phyloP scores from a whole-genome alignment of 805 yeast genomes.

The Blastobotrys robertii region DNA sequence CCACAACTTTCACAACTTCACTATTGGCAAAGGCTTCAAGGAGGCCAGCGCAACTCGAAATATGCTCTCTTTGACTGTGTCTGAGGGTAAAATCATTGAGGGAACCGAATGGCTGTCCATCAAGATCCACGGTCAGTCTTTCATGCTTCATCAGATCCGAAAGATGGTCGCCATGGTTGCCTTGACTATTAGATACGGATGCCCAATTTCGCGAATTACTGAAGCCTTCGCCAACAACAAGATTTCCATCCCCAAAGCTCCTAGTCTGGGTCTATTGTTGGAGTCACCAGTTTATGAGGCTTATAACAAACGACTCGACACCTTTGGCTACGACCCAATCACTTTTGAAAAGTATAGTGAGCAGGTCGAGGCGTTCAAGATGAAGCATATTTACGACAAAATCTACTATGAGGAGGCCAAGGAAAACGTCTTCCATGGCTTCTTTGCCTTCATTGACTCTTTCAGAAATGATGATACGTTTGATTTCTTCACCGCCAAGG shows the following conservation, averaged over 20 bases:
- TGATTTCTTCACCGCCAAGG: conserved; percentile 37
- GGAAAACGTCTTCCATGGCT: conserved; percentile 83
- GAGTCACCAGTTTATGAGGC: conserved; percentile 90
- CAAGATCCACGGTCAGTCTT: conserved; percentile 95
- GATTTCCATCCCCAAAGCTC: conserved; percentile 93
- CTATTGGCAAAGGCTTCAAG: conserved; percentile 68
- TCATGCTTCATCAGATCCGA: conserved; percentile 96
- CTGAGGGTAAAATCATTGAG: conserved; percentile 85
- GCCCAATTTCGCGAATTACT: conserved; percentile 63
- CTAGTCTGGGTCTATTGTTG: conserved; percentile 82
- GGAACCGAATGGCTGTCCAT: conserved; percentile 95
- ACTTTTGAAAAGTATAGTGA: conserved; percentile 54
- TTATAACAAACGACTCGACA: conserved; percentile 59
- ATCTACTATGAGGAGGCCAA: conserved; percentile 82
- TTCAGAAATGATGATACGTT: conserved; percentile 58
- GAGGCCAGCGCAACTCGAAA: conserved; percentile 80
- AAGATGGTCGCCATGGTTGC: conserved; percentile 97
- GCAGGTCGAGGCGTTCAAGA: conserved; percentile 79
- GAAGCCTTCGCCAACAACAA: conserved; percentile 69
- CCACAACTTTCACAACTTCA: conserved; percentile 87
- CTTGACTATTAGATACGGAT: conserved; percentile 73
- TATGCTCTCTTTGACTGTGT: conserved; percentile 69
- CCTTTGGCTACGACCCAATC: conserved; percentile 68
- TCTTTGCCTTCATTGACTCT: conserved; percentile 82
- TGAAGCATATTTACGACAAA: conserved; percentile 81